These are phyloP conservation scores for Whalleya microplaca DNA, from an alignment of 2,329 filamentous ascomycete genomes.

Conservation along the genomic window DNA sequence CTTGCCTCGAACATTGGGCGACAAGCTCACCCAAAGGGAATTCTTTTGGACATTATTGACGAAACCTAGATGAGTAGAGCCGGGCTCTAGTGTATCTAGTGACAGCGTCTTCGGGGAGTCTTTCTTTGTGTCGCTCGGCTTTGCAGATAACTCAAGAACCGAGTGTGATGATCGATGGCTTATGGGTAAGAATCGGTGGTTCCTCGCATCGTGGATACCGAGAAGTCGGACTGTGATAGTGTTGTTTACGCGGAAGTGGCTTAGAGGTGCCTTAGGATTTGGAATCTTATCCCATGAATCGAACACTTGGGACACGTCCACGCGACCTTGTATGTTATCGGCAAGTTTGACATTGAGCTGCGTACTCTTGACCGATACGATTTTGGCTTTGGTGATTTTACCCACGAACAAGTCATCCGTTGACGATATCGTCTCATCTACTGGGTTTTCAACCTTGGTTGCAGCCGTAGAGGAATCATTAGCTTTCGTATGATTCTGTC, in stretches of 20 bases:
- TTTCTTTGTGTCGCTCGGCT: slow-evolving; percentile 65
- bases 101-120: slow-evolving; percentile 57
- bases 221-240: slow-evolving; percentile 76
- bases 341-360: slow-evolving; percentile 90
- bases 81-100: slow-evolving; percentile 72
- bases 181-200: slow-evolving; percentile 89
- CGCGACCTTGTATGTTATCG: slow-evolving; percentile 87
- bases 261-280: slow-evolving; percentile 80
- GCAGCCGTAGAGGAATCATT: slow-evolving; percentile 37
- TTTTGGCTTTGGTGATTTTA: slow-evolving; percentile 72
- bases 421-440: slow-evolving; percentile 66
- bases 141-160: slow-evolving; percentile 86
- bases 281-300: slow-evolving; percentile 86
- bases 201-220: slow-evolving; percentile 86
- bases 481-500: slow-evolving; percentile 44
- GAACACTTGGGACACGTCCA: slow-evolving; percentile 90
- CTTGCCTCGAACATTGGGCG: slow-evolving; percentile 83
- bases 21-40: slow-evolving; percentile 87
- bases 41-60: slow-evolving; percentile 86
- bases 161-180: slow-evolving; percentile 81
- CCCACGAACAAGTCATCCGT: slow-evolving; percentile 77
- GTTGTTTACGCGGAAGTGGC: slow-evolving; percentile 72
- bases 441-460: slow-evolving; percentile 48
- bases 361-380: slow-evolving; percentile 85
- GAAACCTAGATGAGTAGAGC: slow-evolving; percentile 76